A percentile compares a stretch with the other conserved stretches of the same genome.
Evolutionary conservation across 108 stramenopile species (phyloP).

Genomic region (Skeletonema menzelii): DNA sequence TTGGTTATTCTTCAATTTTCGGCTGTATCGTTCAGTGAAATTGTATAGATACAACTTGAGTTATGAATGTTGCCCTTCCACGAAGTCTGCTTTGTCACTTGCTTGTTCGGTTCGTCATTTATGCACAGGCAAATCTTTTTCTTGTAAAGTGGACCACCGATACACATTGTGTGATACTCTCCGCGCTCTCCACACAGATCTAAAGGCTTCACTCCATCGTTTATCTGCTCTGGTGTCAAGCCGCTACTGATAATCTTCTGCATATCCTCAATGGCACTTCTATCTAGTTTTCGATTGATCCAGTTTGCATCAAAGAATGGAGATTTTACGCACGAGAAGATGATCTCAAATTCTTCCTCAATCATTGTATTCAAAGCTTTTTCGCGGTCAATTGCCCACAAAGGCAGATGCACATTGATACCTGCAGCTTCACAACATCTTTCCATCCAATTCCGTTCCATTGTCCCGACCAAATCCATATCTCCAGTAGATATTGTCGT

Average conservation of each 20-base stretch:
- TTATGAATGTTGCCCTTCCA: slow-evolving; percentile 34
- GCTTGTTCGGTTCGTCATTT: neutral
- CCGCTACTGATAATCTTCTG: slow-evolving; percentile 17
- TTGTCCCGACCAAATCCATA: slow-evolving; percentile 52
- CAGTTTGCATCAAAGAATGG: slow-evolving; percentile 51
- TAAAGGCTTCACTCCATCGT: slow-evolving; percentile 27
- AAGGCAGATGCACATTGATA: slow-evolving; percentile 23
- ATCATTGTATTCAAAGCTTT: slow-evolving; percentile 18
- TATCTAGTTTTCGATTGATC: slow-evolving; percentile 43
- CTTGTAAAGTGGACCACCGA: slow-evolving; percentile 46
- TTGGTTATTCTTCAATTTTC: too few relatives aligned
- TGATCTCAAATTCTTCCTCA: slow-evolving; percentile 30
- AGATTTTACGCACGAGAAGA: slow-evolving; percentile 48
- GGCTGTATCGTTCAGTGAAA: slow-evolving; percentile 21
- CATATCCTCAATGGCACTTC: slow-evolving; percentile 30
- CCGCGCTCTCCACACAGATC: slow-evolving; percentile 58
- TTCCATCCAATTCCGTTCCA: slow-evolving; percentile 46
- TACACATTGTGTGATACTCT: slow-evolving; percentile 58
- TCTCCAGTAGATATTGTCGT: slow-evolving; percentile 47
- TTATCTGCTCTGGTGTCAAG: slow-evolving; percentile 30
- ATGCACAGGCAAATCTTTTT: slow-evolving; percentile 1
- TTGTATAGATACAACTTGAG: slow-evolving; percentile 17
- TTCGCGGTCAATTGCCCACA: slow-evolving; percentile 44
- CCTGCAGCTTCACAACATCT: slow-evolving; percentile 42
- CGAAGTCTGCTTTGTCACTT: neutral